Percentiles rank a stretch among this genome's conserved stretches.
phyloP scores from a whole-genome alignment of 495 filamentous ascomycete species.

The Annulohypoxylon moriforme region DNA sequence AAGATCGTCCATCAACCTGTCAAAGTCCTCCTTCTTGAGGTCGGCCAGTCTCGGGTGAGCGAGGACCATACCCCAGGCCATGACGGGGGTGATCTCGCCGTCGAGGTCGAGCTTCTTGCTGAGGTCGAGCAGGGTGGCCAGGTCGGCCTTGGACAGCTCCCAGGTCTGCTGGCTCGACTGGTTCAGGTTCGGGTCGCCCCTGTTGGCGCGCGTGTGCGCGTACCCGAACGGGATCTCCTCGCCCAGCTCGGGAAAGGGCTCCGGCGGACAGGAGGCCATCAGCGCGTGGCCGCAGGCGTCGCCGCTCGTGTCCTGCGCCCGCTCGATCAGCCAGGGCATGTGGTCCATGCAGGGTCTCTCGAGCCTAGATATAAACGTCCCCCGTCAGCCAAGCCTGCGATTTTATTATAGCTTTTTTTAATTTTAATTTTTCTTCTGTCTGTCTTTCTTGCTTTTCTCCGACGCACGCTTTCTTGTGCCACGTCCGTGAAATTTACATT shows the following conservation, averaged over 20 bases:
- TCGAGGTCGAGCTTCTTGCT: conserved; percentile 86
- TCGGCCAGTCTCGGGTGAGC: conserved; percentile 73
- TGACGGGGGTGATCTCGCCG: conserved; percentile 95
- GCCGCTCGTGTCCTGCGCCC: conserved; percentile 63
- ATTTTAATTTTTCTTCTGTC: conserved; percentile 52
- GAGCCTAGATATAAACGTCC: conserved; percentile 75
- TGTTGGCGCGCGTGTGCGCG: conserved; percentile 49
- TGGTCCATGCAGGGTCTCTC: conserved; percentile 96
- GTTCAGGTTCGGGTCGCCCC: conserved; percentile 54
- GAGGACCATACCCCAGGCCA: conserved; percentile 88
- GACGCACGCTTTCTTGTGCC: conserved; percentile 7
- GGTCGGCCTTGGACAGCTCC: conserved; percentile 77
- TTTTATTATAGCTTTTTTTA: too few relatives aligned
- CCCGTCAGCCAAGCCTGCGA: conserved; percentile 45
- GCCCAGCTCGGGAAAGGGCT: conserved; percentile 59
- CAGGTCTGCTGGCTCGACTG: conserved; percentile 67
- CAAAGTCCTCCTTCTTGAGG: conserved; percentile 76
- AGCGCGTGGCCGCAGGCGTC: conserved; percentile 81
- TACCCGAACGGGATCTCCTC: conserved; percentile 64
- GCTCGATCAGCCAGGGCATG: conserved; percentile 78
- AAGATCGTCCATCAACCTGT: conserved; percentile 76
- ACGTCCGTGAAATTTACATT: conserved; percentile 39
- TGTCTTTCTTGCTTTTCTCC: conserved; percentile 46
- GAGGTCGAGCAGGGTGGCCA: conserved; percentile 83
- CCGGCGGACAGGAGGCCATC: conserved; percentile 88